Base-by-base conservation (phyloP, 192 early-diverging fungal genomes). In the Paraglomus occultum region DNA sequence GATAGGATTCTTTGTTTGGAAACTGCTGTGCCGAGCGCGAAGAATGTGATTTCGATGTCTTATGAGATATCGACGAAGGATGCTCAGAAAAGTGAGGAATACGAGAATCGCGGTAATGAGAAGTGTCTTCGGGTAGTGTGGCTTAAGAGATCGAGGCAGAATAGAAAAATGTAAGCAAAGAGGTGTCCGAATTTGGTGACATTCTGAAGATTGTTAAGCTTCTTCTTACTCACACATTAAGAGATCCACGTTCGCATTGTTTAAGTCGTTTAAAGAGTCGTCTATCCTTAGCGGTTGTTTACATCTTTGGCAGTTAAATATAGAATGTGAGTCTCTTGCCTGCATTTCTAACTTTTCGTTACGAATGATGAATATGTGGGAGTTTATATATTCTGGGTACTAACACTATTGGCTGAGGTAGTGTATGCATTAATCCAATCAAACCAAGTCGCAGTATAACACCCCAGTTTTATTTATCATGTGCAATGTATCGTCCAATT, bases 261-360 rank as follows among this genome's bases (percentile, higher is more conserved):
- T 77, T 38, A 87, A 67, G 66, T 87, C 85, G 46, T 78, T 66
- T 15, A 91, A 53, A 15, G 87, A 89, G 42, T 88, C 84, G 43
- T 91, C 88, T 18, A 90, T 79, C 40, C 76, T 77, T 10, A 91
- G 76, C 8, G 81, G 82, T 46, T 86, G 85, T 43, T 80, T 80
- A 76, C 91, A 92, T 57, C 79, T 77, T 64, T 87, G 83, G 70
- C 91, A 92, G 14, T 73, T 67, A 69, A 82, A 77, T 20, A 57
- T 57, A 31, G 54, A 31, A 31, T 31, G 31, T 31, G 31, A 31
- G 31, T 31, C 31, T 31, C 31, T 31, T 31, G 31, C 31, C 31
- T 31, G 31, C 31, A 31, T 31, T 31, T 31, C 31, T 31, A 31
- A 31, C 31, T 31, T 31, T 31, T 31, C 31, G 31, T 31, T 31